Evolutionary conservation across 768 basidiomycete species (phyloP).

Genomic region (Trametes coccinea): DNA sequence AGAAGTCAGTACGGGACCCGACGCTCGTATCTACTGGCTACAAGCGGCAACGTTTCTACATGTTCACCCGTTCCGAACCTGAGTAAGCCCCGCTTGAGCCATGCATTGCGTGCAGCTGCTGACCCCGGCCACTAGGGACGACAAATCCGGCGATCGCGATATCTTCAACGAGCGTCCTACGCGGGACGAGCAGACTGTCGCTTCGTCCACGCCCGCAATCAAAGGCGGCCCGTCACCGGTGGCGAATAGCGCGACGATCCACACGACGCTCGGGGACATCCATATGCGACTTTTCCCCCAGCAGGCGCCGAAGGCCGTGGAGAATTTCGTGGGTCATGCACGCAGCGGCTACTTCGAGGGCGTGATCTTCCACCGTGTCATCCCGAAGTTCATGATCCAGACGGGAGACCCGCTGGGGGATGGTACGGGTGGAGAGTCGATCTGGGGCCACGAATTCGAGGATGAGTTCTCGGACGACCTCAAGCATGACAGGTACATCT

Average conservation of each 20-base stretch:
- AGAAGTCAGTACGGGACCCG: conserved; percentile 82
- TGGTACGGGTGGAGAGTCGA: conserved; percentile 87
- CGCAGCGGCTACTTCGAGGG: conserved; percentile 90
- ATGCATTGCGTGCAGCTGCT: not conserved
- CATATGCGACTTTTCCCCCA: conserved; percentile 87
- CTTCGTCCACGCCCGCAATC: conserved; percentile 53
- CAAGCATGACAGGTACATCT: conserved; percentile 80
- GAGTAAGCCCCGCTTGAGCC: conserved; percentile 56
- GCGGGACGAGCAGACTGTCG: conserved; percentile 90
- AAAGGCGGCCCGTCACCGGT: conserved; percentile 65
- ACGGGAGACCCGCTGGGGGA: conserved; percentile 95
- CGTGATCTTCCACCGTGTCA: conserved; percentile 95
- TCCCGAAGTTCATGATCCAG: conserved; percentile 98
- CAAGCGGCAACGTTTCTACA: conserved; percentile 90
- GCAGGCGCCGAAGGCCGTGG: conserved; percentile 91
- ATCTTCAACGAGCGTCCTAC: conserved; percentile 99
- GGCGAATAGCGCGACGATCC: conserved; percentile 83
- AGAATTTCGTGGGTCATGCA: conserved; percentile 95
- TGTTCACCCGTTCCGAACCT: conserved; percentile 89
- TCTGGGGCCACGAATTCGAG: conserved; percentile 90
- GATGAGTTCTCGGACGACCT: conserved; percentile 91
- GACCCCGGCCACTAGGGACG: conserved; percentile 53
- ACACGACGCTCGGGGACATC: conserved; percentile 95
- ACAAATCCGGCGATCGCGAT: conserved; percentile 87
- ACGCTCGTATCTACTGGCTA: conserved; percentile 92